Base-by-base conservation (phyloP, 2,329 filamentous ascomycete genomes). In the Whalleya microplaca region DNA sequence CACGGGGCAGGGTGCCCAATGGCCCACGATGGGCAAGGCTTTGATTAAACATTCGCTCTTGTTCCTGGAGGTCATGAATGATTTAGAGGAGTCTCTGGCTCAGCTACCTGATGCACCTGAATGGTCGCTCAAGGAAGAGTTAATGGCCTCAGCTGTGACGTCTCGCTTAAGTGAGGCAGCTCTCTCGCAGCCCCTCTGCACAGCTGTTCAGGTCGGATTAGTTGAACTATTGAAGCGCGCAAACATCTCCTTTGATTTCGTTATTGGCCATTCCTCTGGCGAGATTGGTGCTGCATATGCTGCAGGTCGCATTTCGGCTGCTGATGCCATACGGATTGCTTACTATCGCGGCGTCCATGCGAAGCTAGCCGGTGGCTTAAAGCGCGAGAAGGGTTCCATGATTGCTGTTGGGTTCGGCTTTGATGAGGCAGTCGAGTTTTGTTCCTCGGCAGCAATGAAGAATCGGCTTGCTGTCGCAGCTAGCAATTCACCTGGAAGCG, bases 181-280 rank as follows among this genome's bases (percentile, higher is more conserved):
- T 9, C 47, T 70, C 14, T 69, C 69, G 9, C 78, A 80, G 51
- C 72, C 78, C 0, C 41, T 76, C 0, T 79, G 72, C 32, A 79
- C 77, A 0, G 75, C 76, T 0, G 19, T 81, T 0, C 78, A 81
- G 54, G 55, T 81, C 1, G 77, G 65, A 2, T 61, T 80, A 0
- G 68, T 77, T 1, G 69, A 77, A 8, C 59, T 76, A 0, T 61
- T 75, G 18, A 45, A 57, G n/a, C 54, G 55, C 2, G 75, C 69
- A 46, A 63, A 64, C 2, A 56, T 78, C 2, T 51, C 44, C 0
- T 72, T 73, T 0, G 40, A 60, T 14, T 56, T 59, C 6, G 70
- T 75, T 0, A 64, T 72, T 0, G 75, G 75, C 1, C 75, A 77
- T 53, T 75, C 72, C 0, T 71, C 67, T 21, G 75, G 75, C 14